A percentile compares a stretch with the other conserved stretches of the same genome.
Conservation (phyloP, 305 asterid genomes). For the Withania somnifera region DNA sequence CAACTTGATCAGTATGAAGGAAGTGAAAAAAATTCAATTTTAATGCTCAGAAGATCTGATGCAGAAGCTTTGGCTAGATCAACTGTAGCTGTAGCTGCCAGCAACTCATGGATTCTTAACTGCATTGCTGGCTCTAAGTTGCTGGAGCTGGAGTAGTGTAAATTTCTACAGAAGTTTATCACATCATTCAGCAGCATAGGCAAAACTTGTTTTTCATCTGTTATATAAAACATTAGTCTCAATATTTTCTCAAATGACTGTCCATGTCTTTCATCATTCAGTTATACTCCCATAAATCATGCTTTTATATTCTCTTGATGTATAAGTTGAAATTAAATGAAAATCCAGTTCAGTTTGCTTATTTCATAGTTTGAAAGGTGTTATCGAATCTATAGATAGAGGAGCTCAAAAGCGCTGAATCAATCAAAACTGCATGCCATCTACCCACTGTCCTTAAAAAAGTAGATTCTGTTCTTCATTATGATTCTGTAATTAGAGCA, state of each 20-base stretch:
- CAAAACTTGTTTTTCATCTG: neutral
- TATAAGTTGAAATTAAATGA: neutral
- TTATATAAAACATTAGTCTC: neutral
- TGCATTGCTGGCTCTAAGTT: slow-evolving; percentile 63
- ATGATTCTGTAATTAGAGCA: neutral
- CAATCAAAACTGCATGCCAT: neutral
- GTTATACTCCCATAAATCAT: neutral
- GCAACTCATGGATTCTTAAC: slow-evolving; percentile 75
- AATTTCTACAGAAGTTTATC: neutral
- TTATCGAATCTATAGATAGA: neutral
- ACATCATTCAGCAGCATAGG: neutral
- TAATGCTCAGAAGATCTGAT: slow-evolving; percentile 24
- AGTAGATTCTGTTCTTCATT: neutral
- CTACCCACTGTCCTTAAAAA: neutral
- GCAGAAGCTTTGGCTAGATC: slow-evolving; percentile 58
- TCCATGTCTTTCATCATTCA: neutral
- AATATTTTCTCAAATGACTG: neutral
- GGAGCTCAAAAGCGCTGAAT: neutral
- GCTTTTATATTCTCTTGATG: neutral
- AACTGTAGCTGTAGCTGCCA: slow-evolving; percentile 46
- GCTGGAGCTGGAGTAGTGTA: slow-evolving; percentile 26
- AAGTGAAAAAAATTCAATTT: slow-evolving; percentile 16
- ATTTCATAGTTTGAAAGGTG: neutral
- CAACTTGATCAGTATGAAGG: slow-evolving; percentile 38
- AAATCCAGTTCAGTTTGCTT: neutral